phyloP scores from a whole-genome alignment of 2,329 filamentous ascomycete species.

The Bipolaris bicolor region DNA sequence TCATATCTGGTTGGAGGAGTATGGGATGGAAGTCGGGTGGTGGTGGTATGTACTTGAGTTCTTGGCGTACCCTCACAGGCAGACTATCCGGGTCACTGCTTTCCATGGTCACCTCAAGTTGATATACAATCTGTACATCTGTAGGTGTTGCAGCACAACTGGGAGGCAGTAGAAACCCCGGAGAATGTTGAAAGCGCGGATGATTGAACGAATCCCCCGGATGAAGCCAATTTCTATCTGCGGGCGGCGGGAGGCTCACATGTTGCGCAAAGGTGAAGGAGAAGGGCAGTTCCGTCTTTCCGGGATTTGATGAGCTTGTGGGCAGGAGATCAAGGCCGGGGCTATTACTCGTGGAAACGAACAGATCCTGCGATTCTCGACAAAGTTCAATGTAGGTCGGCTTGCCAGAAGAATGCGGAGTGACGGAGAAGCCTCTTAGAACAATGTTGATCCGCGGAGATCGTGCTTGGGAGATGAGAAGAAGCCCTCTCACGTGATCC shows the following conservation, averaged over 20 bases:
- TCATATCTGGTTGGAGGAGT: slow-evolving; percentile 24
- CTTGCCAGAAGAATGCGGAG: slow-evolving; percentile 20
- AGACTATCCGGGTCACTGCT: slow-evolving; percentile 4
- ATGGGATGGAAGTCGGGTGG: slow-evolving; percentile 25
- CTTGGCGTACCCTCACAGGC: slow-evolving; percentile 14
- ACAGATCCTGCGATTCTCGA: slow-evolving; percentile 24
- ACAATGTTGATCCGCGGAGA: slow-evolving; percentile 26
- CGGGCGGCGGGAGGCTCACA: slow-evolving; percentile 22
- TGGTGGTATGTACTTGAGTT: slow-evolving; percentile 17
- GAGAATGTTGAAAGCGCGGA: slow-evolving; percentile 34
- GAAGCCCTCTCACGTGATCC: slow-evolving; percentile 28
- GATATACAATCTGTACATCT: slow-evolving; percentile 24
- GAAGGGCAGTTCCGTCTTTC: slow-evolving; percentile 35
- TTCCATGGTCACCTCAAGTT: slow-evolving; percentile 24
- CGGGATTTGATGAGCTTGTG: slow-evolving; percentile 24
- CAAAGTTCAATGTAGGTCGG: slow-evolving; percentile 27
- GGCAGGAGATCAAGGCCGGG: slow-evolving; percentile 32
- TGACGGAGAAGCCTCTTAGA: slow-evolving; percentile 22
- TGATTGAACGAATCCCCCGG: slow-evolving; percentile 28
- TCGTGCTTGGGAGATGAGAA: slow-evolving; percentile 29
- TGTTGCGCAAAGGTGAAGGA: slow-evolving; percentile 32
- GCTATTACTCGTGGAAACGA: slow-evolving; percentile 22
- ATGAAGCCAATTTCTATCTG: slow-evolving; percentile 21
- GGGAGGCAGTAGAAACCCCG: slow-evolving; percentile 28
- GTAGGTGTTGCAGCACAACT: slow-evolving; percentile 12